These are phyloP conservation scores for Jatropha curcas DNA, from an alignment of 345 rosid genomes.

Conservation along the genomic window DNA sequence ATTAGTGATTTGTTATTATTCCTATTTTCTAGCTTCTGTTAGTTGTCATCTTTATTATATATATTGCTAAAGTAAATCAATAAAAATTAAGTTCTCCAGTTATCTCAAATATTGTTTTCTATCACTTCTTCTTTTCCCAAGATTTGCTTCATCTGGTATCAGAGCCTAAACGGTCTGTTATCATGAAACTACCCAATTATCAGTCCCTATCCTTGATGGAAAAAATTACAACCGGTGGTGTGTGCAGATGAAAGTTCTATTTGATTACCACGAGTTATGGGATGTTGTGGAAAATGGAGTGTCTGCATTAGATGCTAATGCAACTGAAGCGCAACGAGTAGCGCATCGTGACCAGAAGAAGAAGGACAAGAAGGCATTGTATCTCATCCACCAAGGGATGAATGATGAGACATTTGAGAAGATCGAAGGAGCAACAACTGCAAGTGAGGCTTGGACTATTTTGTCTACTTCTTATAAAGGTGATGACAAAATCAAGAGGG, in stretches of 20 bases:
- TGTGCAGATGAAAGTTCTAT: neutral
- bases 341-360: neutral
- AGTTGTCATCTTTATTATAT: no score
- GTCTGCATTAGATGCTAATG: neutral
- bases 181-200: neutral
- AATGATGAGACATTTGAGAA: neutral
- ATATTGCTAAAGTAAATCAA: no score
- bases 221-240: neutral
- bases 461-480: neutral
- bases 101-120: no score
- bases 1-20: no score
- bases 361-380: neutral
- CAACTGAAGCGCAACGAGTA: neutral
- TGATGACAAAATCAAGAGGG: neutral
- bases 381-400: neutral
- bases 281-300: neutral
- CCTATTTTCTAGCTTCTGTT: no score
- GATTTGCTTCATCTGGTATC: no score
- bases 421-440: neutral
- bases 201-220: neutral
- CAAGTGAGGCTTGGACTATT: neutral
- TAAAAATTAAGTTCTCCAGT: no score
- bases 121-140: no score
- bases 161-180: no score
- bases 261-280: neutral